Evolutionary conservation across 2,329 filamentous ascomycete species (phyloP).

Genomic region (Talaromyces piceae): DNA sequence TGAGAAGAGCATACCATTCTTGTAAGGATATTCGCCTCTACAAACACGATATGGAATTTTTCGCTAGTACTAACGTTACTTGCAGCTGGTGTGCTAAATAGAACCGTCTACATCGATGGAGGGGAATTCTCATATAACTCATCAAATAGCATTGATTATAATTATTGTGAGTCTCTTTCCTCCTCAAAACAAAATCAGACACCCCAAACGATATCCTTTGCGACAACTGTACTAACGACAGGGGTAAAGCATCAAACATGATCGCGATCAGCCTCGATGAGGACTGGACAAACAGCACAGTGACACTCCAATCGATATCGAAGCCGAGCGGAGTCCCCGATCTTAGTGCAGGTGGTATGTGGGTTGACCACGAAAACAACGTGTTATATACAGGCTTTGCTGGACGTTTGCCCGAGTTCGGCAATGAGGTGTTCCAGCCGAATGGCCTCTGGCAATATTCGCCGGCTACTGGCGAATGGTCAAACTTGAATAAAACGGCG

Average conservation of each 20-base stretch:
- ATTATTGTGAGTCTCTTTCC: not conserved
- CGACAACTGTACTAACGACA: not conserved
- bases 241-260: not conserved
- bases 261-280: not conserved
- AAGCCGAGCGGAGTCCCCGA: not conserved
- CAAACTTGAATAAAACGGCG: not conserved
- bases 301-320: not conserved
- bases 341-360: not conserved
- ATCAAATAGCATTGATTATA: not conserved
- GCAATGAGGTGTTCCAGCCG: not conserved
- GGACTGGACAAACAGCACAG: not conserved
- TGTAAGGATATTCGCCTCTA: not conserved
- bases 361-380: not conserved
- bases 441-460: not conserved
- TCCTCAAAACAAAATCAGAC: not conserved
- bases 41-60: not conserved
- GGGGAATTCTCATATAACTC: not conserved
- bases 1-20: not conserved
- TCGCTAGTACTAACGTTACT: not conserved
- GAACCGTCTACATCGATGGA: not conserved
- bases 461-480: not conserved
- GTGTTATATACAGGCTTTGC: not conserved
- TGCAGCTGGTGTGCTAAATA: not conserved
- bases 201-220: not conserved
- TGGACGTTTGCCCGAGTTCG: not conserved